Base-by-base conservation (phyloP, 225 moss, liverwort and hornwort genomes). In the Takakia lepidozioides region DNA sequence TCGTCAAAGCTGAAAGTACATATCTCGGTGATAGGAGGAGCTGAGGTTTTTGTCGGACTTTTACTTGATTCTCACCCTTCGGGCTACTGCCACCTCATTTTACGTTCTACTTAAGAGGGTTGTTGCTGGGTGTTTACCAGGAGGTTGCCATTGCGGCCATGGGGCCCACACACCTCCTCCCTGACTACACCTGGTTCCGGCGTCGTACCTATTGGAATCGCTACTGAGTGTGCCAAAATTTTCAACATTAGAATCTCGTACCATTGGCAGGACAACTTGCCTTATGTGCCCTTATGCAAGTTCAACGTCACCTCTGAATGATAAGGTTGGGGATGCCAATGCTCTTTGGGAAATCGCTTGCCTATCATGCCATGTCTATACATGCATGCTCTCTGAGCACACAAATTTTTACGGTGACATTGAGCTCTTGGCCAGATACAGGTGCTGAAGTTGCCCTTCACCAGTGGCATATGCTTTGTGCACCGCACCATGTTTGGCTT, bases 61-160 rank as follows among this genome's bases (percentile, higher is more conserved):
- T n/a, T n/a, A n/a, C n/a, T n/a, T n/a, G n/a, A n/a, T n/a, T n/a
- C n/a, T n/a, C n/a, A n/a, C n/a, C n/a, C n/a, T n/a, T n/a, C n/a
- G n/a, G n/a, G n/a, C n/a, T n/a, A n/a, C n/a, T n/a, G n/a, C n/a
- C n/a, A n/a, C n/a, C n/a, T n/a, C n/a, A n/a, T n/a, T n/a, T n/a
- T n/a, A n/a, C n/a, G n/a, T n/a, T n/a, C n/a, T n/a, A n/a, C n/a
- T n/a, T 29, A 7, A 48, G n/a, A 23, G 26, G 8, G 22, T 24
- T 47, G 49, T 2, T 32, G 38, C 29, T 14, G 17, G 17, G 41
- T 20, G 7, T 38, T 10, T 42, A 57, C 40, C 68, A 90, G 90
- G 91, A 87, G 54, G 43, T 91, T 14, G 91, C 87, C 16, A 79
- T 91, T 68, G 81, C 91, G 52, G 91, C 84, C n/a, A 87, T 91